A percentile compares a stretch with the other conserved stretches of the same genome.
These are phyloP conservation scores for Vachellia collinsii DNA, from an alignment of 306 rosid genomes.

Conservation along the genomic window DNA sequence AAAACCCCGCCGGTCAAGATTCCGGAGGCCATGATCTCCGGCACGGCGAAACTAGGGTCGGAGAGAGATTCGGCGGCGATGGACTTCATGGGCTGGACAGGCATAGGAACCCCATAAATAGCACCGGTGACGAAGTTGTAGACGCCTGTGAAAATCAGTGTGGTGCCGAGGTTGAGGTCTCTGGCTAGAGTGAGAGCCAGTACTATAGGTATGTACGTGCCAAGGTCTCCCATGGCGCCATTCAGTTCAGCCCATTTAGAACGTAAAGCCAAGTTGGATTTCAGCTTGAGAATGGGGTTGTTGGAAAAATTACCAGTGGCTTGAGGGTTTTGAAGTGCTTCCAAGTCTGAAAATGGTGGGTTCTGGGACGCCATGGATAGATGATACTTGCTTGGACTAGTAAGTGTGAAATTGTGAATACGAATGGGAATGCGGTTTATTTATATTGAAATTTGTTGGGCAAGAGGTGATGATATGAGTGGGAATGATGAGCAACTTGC, in stretches of 20 bases:
- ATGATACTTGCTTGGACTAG: background rate
- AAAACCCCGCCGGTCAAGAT: background rate
- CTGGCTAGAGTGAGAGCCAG: slow-evolving; percentile 54
- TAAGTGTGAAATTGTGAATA: too few relatives aligned
- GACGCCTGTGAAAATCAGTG: slow-evolving; percentile 44
- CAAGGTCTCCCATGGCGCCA: slow-evolving; percentile 82
- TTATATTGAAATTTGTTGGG: background rate
- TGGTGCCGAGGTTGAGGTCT: slow-evolving; percentile 60
- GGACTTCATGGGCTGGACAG: too few relatives aligned
- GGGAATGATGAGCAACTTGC: background rate
- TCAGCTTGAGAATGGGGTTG: slow-evolving; percentile 33
- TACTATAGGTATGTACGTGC: slow-evolving; percentile 71
- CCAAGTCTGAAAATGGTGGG: slow-evolving; percentile 27
- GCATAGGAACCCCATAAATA: too few relatives aligned
- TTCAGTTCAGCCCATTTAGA: slow-evolving; percentile 67
- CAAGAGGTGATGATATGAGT: background rate
- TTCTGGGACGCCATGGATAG: slow-evolving; percentile 46
- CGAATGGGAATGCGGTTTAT: background rate
- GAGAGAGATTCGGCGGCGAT: too few relatives aligned
- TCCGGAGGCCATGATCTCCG: background rate
- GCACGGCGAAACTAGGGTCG: too few relatives aligned
- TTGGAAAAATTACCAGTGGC: slow-evolving; percentile 24
- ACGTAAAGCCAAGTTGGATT: slow-evolving; percentile 50
- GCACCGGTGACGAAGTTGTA: too few relatives aligned
- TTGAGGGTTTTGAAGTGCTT: slow-evolving; percentile 19